phyloP scores from a whole-genome alignment of 306 rosid species.

The Begonia masoniana region DNA sequence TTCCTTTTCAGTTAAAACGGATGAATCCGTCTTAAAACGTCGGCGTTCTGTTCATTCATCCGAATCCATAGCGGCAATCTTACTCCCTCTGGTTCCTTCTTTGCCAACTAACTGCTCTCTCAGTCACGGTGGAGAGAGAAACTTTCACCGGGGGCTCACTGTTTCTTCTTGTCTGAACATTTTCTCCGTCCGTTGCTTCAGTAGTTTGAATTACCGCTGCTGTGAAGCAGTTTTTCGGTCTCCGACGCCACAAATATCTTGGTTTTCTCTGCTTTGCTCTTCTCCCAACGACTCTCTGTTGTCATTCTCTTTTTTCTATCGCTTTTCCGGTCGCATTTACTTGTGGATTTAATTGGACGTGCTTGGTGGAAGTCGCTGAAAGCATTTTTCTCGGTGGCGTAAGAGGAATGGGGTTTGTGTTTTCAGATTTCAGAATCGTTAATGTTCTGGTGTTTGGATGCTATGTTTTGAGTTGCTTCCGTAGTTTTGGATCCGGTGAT shows the following conservation, averaged over 20 bases:
- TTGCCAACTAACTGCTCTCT: too few relatives aligned
- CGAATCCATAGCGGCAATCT: too few relatives aligned
- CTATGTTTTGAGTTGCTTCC: constrained; percentile 25
- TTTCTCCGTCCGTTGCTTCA: not conserved
- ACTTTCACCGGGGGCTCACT: too few relatives aligned
- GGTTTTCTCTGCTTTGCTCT: not conserved
- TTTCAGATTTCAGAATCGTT: constrained; percentile 17
- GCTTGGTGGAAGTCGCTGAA: not conserved
- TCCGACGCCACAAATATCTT: too few relatives aligned
- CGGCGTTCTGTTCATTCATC: too few relatives aligned
- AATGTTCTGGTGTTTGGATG: constrained; percentile 15
- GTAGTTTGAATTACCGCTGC: not conserved
- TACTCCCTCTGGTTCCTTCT: too few relatives aligned
- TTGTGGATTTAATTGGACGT: not conserved
- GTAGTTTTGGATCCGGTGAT: constrained; percentile 36
- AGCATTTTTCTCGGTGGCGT: not conserved
- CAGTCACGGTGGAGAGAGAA: too few relatives aligned
- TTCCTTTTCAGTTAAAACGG: too few relatives aligned
- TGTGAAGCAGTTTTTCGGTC: not conserved
- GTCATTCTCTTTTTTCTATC: not conserved
- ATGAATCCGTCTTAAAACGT: too few relatives aligned
- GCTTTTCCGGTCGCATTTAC: not conserved
- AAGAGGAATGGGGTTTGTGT: constrained; percentile 19
- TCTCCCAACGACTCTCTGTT: not conserved
- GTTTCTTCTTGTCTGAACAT: too few relatives aligned